Conservation (phyloP, 1,139 yeast species). For the Candida smagusa region DNA sequence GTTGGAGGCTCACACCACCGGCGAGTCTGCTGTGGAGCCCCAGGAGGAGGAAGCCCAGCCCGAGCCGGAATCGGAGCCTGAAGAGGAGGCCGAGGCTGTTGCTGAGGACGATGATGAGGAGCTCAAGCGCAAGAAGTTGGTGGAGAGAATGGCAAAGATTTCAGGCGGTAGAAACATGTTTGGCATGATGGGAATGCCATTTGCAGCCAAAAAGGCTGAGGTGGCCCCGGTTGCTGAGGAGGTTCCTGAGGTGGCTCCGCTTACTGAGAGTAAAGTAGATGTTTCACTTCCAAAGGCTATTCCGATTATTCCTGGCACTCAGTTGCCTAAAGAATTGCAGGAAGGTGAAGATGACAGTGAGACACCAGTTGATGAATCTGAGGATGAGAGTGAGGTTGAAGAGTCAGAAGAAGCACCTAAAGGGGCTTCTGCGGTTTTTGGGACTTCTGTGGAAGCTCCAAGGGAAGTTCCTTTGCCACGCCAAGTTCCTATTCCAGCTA, state of each 20-base stretch:
- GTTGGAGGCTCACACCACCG: conserved; percentile 1
- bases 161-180: conserved; percentile 91
- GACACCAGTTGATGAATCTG: not conserved
- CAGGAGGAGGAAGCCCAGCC: conserved; percentile 12
- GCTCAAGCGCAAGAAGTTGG: conserved; percentile 68
- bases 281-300: conserved; percentile 29
- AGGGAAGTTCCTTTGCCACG: too few species aligned
- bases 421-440: too few species aligned
- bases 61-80: conserved; percentile 14
- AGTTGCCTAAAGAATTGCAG: conserved; percentile 16
- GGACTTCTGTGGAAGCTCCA: too few species aligned
- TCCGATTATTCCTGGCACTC: conserved; percentile 47
- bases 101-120: conserved; percentile 69
- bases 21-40: conserved; percentile 2
- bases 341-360: not conserved
- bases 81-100: conserved; percentile 23
- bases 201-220: conserved; percentile 29
- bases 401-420: too few species aligned
- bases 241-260: too few species aligned
- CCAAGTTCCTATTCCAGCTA: too few species aligned
- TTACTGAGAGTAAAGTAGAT: too few species aligned
- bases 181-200: conserved; percentile 75
- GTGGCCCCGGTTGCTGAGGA: not conserved
- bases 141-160: conserved; percentile 94
- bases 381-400: not conserved